Conservation (phyloP, 1,139 yeast species). For the Scheffersomyces cryptocercus region DNA sequence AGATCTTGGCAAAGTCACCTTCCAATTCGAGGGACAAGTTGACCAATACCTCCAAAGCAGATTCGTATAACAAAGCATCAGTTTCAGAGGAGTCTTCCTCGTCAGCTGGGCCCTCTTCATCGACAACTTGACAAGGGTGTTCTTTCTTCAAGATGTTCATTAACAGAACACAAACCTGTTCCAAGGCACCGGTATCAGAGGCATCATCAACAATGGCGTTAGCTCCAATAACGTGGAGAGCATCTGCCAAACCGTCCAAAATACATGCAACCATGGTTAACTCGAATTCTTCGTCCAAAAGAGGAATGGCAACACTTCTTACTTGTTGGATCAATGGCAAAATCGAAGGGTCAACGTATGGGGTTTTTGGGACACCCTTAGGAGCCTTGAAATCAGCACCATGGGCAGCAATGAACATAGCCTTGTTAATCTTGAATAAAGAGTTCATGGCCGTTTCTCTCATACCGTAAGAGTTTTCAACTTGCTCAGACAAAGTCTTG, state of each 20-base stretch:
- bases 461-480: conserved; percentile 86
- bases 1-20: conserved; percentile 70
- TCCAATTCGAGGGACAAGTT: conserved; percentile 74
- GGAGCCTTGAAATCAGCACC: conserved; percentile 59
- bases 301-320: conserved; percentile 62
- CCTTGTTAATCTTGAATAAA: conserved; percentile 79
- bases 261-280: conserved; percentile 76
- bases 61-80: conserved; percentile 81
- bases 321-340: conserved; percentile 64
- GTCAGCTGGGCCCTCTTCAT: conserved; percentile 53
- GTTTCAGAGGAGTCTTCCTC: conserved; percentile 79
- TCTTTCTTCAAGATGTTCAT: conserved; percentile 73
- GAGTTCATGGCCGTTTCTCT: conserved; percentile 84
- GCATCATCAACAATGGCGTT: conserved; percentile 63
- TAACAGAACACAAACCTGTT: conserved; percentile 67
- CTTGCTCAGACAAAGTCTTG: conserved; percentile 66
- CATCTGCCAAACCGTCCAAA: conserved; percentile 73
- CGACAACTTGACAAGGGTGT: conserved; percentile 76
- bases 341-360: conserved; percentile 60
- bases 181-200: conserved; percentile 59
- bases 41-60: conserved; percentile 83
- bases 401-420: conserved; percentile 62
- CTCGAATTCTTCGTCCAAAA: conserved; percentile 79
- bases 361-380: conserved; percentile 68
- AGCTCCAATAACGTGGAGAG: conserved; percentile 73